These are phyloP conservation scores for Rhizopogon sp. DNA, from an alignment of 768 basidiomycete species.

Conservation along the genomic window DNA sequence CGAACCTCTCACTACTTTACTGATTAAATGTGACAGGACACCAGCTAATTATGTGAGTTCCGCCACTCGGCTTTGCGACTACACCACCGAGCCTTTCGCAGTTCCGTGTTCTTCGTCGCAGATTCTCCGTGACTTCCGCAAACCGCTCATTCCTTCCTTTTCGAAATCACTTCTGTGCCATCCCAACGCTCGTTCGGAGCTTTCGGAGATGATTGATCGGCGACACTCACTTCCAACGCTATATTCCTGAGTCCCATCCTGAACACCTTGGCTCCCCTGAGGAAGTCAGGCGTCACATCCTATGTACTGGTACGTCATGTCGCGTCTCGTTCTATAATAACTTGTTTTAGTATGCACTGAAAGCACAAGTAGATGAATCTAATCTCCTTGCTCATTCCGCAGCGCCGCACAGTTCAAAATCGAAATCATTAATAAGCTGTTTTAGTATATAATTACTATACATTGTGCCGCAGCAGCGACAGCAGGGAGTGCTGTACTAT, in stretches of 20 bases:
- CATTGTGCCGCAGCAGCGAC: too few relatives aligned
- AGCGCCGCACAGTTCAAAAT: too few relatives aligned
- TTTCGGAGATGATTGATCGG: slow-evolving; percentile 89
- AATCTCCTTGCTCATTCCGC: too few relatives aligned
- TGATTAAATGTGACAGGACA: slow-evolving; percentile 45
- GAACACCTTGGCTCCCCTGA: slow-evolving; percentile 74
- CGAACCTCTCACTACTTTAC: neutral
- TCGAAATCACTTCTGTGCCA: slow-evolving; percentile 95
- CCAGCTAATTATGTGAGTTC: slow-evolving; percentile 84
- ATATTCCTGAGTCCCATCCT: slow-evolving; percentile 77
- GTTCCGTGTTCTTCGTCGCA: slow-evolving; percentile 99
- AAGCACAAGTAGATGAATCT: too few relatives aligned
- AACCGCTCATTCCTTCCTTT: slow-evolving; percentile 87
- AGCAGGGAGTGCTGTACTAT: too few relatives aligned
- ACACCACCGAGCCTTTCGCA: slow-evolving; percentile 19
- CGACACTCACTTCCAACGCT: slow-evolving; percentile 90
- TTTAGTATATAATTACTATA: too few relatives aligned
- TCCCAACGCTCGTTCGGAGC: slow-evolving; percentile 81
- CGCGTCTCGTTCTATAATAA: too few relatives aligned
- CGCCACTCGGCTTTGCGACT: neutral
- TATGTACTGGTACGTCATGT: slow-evolving; percentile 62
- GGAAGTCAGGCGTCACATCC: slow-evolving; percentile 85
- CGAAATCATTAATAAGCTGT: too few relatives aligned
- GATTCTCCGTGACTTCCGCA: slow-evolving; percentile 96
- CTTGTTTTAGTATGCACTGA: too few relatives aligned